Evolutionary conservation across 2,329 filamentous ascomycete species (phyloP), one percentile per base, ranked within the genome.

Genomic region (Colletotrichum graminicola): DNA sequence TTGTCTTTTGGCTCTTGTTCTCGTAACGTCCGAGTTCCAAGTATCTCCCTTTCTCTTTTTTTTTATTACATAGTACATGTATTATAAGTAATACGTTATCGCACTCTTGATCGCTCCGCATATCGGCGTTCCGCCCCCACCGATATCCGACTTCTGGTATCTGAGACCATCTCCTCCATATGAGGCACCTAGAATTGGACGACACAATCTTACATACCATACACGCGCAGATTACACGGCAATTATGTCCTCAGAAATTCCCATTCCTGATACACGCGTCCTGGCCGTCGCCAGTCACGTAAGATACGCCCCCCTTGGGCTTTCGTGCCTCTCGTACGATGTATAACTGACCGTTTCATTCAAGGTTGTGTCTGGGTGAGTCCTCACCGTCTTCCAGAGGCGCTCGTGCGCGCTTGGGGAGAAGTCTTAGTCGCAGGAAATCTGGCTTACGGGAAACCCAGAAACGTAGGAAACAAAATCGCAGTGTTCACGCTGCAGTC

Each of bases 381-480:
- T 73, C n/a, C 26, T 6, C 14, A 18, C 45, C 51, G n/a, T n/a
- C 32, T 16, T 5, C 26, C 60, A 41, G n/a, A 39, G 14, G 7
- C 59, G 32, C 16, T n/a, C n/a, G 23, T 26, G 57, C 26, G 60
- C 52, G n/a, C 34, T 21, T 12, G 26, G 21, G 23, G 2, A 23
- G 16, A 6, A 8, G 3, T 21, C 26, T 26, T 11, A 29, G 7
- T 23, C 8, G 26, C 34, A 26, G 21, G 36, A n/a, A 12, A 11
- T 21, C 23, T n/a, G 56, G 21, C 47, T 54, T 26, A 62, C 60
- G 21, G 23, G 32, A 43, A 45, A 51, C 23, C 74, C 80, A 97
- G 96, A 80, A 95, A 98, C 87, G 96, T 99, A 75, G 96, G 96
- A 62, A 99, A 99, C 81, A 97, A 95, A 78, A 97, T 99, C 86